Conservation (phyloP, 495 filamentous ascomycete species). For the Penicillium odoratum region DNA sequence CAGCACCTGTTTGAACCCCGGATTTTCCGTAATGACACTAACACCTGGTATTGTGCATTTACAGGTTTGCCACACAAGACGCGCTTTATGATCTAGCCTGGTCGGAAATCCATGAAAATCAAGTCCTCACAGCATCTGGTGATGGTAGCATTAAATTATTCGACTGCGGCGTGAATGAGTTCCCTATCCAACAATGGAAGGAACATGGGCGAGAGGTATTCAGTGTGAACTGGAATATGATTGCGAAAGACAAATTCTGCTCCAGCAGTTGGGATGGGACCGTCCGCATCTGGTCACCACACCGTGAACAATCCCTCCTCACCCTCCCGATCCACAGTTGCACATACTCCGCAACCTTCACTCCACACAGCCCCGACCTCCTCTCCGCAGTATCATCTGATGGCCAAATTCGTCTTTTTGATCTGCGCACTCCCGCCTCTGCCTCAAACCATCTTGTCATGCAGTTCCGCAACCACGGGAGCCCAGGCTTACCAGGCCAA, state of each 20-base stretch:
- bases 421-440: conserved; percentile 77
- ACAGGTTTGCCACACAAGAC: conserved; percentile 92
- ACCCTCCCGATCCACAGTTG: conserved; percentile 89
- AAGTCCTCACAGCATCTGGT: conserved; percentile 81
- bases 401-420: conserved; percentile 83
- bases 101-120: conserved; percentile 92
- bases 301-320: conserved; percentile 64
- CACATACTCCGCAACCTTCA: conserved; percentile 84
- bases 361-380: conserved; percentile 73
- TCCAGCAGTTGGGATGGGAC: conserved; percentile 93
- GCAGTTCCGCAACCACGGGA: conserved; percentile 73
- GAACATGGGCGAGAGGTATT: conserved; percentile 93
- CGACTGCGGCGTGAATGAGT: conserved; percentile 73
- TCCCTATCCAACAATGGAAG: conserved; percentile 82
- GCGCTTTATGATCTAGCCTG: conserved; percentile 90
- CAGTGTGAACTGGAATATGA: conserved; percentile 85
- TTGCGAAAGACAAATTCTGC: conserved; percentile 86
- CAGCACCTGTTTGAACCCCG: neutral
- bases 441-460: conserved; percentile 80
- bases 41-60: neutral
- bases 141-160: conserved; percentile 95
- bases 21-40: neutral
- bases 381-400: conserved; percentile 83
- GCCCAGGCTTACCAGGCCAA: conserved; percentile 34
- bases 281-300: conserved; percentile 87